Base-by-base conservation (phyloP, 2,329 filamentous ascomycete genomes). In the Hymenoscyphus scutula region DNA sequence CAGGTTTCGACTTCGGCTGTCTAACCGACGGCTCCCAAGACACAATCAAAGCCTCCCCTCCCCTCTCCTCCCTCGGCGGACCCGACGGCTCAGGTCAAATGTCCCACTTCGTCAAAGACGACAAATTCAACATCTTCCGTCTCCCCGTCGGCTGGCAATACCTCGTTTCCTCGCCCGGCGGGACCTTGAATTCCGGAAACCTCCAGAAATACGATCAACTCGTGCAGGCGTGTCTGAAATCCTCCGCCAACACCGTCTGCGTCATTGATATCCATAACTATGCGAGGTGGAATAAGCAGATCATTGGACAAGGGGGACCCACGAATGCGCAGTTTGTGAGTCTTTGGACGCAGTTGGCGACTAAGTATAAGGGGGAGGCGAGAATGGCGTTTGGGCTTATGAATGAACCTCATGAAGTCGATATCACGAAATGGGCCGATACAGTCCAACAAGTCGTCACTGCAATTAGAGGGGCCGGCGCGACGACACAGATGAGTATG, bases 231-330 rank as follows among this genome's bases (percentile, higher is more conserved):
- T 88, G 85, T 67, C 74, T 88, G 19, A 75, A 71, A 19, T 82
- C 83, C 0, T 84, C 84, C 25, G 82, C 84, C 1, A 75, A 79
- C 65, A 57, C 55, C 17, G 17, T 45, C 13, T 88, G 85, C 72
- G 82, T 88, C 69, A 76, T 88, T 60, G 84, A 88, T 68, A 70
- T 84, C 30, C 81, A 84, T 76, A 84, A 84, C 73, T 84, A 72
- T 74, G 85, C 81, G 0, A 80, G 86, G 56, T 89, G 83, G 79
- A 82, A 89, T 67, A 82, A 82, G 15, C 74, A 75, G 2, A 84
- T 90, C 66, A 82, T 90, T 61, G 87, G 87, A 1, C 86, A 89
- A 70, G 86, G 85, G 25, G 87, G 86, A 0, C 85, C 86, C 0
- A 80, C 80, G 0, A 80, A 89, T 70, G 82, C 80, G 75, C 63